A percentile compares a stretch with the other conserved stretches of the same genome.
These are phyloP conservation scores for Umbelopsis sp. DNA, from an alignment of 192 early-diverging fungal species.

Conservation along the genomic window DNA sequence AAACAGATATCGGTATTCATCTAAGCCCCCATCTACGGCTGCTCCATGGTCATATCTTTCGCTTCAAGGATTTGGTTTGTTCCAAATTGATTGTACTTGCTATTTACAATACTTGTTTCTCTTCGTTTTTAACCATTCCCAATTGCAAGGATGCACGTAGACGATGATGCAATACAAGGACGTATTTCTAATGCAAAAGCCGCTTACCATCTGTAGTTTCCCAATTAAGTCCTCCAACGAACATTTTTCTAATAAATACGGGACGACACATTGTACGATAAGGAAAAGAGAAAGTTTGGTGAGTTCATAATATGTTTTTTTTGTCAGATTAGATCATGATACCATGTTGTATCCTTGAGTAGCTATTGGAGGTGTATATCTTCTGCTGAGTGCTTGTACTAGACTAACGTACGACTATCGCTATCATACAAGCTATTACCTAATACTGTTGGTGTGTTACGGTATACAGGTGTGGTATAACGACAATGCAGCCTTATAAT, in stretches of 20 bases:
- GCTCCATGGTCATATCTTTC: too few relatives aligned
- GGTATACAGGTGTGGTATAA: too few relatives aligned
- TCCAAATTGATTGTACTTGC: conserved; percentile 19
- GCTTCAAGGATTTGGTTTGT: conserved; percentile 29
- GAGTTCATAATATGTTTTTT: conserved; percentile 10
- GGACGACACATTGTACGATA: conserved; percentile 18
- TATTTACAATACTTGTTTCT: conserved; percentile 11
- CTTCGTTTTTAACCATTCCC: neutral
- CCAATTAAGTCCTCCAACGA: conserved; percentile 81
- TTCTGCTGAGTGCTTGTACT: conserved; percentile 14
- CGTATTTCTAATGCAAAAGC: conserved; percentile 4
- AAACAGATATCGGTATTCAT: conserved; percentile 1
- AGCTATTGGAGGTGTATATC: conserved; percentile 7
- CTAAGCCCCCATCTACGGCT: neutral
- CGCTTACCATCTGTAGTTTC: conserved; percentile 82
- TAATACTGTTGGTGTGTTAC: neutral
- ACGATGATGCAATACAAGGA: neutral
- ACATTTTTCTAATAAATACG: conserved; percentile 66
- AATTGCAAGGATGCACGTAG: neutral
- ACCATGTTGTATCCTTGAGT: conserved; percentile 21
- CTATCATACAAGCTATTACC: conserved; percentile 14
- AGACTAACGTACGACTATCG: conserved; percentile 11
- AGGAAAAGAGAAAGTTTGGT: conserved; percentile 26
- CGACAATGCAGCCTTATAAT: too few relatives aligned
- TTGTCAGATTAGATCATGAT: conserved; percentile 10